Base-by-base conservation (phyloP, 345 rosid genomes). In the Bruguiera parviflora region DNA sequence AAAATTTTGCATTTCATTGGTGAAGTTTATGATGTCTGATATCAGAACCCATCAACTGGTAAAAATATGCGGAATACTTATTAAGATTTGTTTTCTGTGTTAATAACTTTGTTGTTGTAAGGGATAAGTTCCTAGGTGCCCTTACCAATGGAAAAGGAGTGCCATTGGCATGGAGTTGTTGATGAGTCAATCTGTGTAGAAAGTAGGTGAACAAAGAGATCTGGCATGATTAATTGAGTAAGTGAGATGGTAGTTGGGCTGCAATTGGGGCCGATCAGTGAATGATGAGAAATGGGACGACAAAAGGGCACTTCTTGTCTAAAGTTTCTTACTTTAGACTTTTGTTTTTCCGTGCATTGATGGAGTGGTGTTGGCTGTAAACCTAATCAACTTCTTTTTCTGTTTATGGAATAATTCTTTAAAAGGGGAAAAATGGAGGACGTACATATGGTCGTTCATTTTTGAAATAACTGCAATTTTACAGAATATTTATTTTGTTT, bases 361-460 rank as follows among this genome's bases (percentile, higher is more conserved):
- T 52, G 31, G 37, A 21, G 56, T 11, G 43, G 24, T 35, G 55
- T n/a, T 13, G n/a, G 47, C 59, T 59, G 65, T 15, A 25, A 46
- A 11, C 31, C 24, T 58, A 60, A 47, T 46, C n/a, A 32, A 46
- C 57, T 67, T 57, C 8, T 43, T 57, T 67, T n/a, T 56, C 27
- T 25, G 37, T 21, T 46, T 52, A 32, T 6, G 22, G 35, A n/a
- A 60, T 35, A 6, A 24, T 53, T 55, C 3, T 51, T 19, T 7
- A 66, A 53, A 53, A 31, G 35, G 51, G 55, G 55, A 66, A 28
- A 37, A 21, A 21, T 28, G 35, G 58, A 46, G 32, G 43, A 16
- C 5, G 31, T 63, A 46, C 46, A 13, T 43, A 43, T 43, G 18
- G 49, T 43, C 1, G 19, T 43, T 43, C 49, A 13, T 43, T 43